Conservation (phyloP, 768 basidiomycete species). For the Trametes sanguinea region DNA sequence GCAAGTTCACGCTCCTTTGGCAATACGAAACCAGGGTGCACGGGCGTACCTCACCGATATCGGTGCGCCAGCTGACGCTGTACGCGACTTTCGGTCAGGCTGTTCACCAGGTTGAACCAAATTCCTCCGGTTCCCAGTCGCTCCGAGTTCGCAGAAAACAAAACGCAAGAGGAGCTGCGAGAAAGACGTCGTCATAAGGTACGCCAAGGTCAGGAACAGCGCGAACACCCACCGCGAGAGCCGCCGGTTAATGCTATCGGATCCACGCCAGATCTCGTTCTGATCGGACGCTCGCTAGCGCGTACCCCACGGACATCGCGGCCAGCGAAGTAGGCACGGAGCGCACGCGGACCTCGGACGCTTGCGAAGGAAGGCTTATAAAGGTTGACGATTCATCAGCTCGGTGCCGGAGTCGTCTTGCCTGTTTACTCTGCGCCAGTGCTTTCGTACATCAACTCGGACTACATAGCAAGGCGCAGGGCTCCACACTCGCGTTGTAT, state of each 20-base stretch:
- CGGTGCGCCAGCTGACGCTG: too few relatives aligned
- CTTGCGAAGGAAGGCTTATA: conserved; percentile 11
- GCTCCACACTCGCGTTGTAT: too few relatives aligned
- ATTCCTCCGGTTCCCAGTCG: too few relatives aligned
- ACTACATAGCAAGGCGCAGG: too few relatives aligned
- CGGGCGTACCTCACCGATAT: too few relatives aligned
- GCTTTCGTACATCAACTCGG: too few relatives aligned
- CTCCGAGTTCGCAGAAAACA: too few relatives aligned
- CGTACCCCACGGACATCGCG: not conserved
- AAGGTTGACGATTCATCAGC: conserved; percentile 3
- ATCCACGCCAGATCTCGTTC: conserved; percentile 69
- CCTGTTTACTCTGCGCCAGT: not conserved
- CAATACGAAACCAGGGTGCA: too few relatives aligned
- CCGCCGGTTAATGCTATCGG: conserved; percentile 61
- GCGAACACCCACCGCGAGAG: conserved; percentile 54
- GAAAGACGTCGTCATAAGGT: conserved; percentile 31
- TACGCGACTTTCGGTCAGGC: too few relatives aligned
- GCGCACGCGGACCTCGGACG: conserved; percentile 1
- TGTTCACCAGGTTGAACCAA: too few relatives aligned
- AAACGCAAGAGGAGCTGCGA: too few relatives aligned
- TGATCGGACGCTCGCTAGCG: conserved; percentile 48
- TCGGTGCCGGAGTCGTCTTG: conserved; percentile 3
- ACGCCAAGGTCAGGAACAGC: conserved; percentile 47
- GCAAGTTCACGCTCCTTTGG: too few relatives aligned
- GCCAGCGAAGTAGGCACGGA: conserved; percentile 1